Base-by-base conservation (phyloP, 495 filamentous ascomycete genomes). In the Rostrohypoxylon terebratum region DNA sequence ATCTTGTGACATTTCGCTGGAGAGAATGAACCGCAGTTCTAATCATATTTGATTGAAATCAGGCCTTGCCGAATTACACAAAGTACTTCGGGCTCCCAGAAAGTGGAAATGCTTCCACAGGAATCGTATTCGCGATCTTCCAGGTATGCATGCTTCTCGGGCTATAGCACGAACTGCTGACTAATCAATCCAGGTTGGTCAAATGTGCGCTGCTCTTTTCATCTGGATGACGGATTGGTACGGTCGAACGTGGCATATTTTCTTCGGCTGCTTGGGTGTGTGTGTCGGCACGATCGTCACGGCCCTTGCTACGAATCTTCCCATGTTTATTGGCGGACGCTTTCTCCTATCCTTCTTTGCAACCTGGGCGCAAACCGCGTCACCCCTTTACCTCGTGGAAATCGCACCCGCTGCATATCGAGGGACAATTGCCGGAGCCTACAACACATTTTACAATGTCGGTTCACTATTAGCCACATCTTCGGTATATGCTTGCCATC, bases 291-390 rank as follows among this genome's bases (percentile, higher is more conserved):
- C 85, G 28, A 60, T 85, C 11, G 79, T 90, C 62, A 87, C 13
- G 66, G 77, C 51, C 58, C 58, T 63, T 68, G 50, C 75, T 25
- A 73, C 44, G 50, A 75, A 54, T 60, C 68, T 75, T 74, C 38
- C 85, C 78, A 76, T 70, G 69, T 93, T 94, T 75, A 89, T 93
- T 77, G 91, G 83, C 18, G 92, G 91, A n/a, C 89, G 92, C 6
- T 94, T 94, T 79, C 73, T 93, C 13, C 84, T 94, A 14, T 91
- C 92, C 0, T 91, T 94, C 67, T 92, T 92, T 10, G 90, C 92
- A 36, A 86, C 86, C 8, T 88, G 92, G 34, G 84, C 85, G 45
- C 85, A 87, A 47, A 86, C 90, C n/a, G 91, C 91, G 8, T 91
- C 89, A 0, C 92, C 92, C 0, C 85, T 88, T 9, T 94, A 93